Evolutionary conservation across 2,329 filamentous ascomycete species (phyloP).

Genomic region (Fonsecaea multimorphosa): DNA sequence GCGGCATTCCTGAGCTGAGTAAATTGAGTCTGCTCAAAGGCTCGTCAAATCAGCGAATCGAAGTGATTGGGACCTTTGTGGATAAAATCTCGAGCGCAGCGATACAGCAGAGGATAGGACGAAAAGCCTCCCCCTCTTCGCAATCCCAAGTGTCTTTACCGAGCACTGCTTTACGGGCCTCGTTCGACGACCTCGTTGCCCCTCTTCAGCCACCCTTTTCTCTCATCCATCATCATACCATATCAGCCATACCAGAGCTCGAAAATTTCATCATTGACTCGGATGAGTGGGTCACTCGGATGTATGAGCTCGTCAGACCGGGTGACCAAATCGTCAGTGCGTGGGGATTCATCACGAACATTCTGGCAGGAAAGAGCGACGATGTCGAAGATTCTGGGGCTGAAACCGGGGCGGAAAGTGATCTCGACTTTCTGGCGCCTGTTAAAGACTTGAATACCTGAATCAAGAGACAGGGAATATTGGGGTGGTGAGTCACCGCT

Average conservation of each 20-base stretch:
- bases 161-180: neutral
- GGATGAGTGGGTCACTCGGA: constrained; percentile 29
- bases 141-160: neutral
- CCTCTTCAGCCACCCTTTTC: constrained; percentile 19
- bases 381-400: neutral
- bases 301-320: constrained; percentile 23
- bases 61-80: constrained; percentile 29
- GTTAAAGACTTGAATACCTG: constrained; percentile 17
- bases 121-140: neutral
- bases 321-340: constrained; percentile 24
- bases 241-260: constrained; percentile 23
- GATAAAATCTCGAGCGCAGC: constrained; percentile 27
- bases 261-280: constrained; percentile 25
- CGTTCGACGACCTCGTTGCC: constrained; percentile 13
- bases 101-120: constrained; percentile 12
- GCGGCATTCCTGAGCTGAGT: constrained; percentile 33
- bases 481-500: neutral
- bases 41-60: constrained; percentile 34
- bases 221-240: constrained; percentile 20
- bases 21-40: constrained; percentile 36
- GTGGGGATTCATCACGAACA: constrained; percentile 33
- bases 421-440: constrained; percentile 26
- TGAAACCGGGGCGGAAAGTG: constrained; percentile 4
- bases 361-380: constrained; percentile 28
- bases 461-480: neutral